Evolutionary conservation across 306 rosid species (phyloP), one percentile per base, ranked within the genome.

Genomic region (Inga oerstediana): DNA sequence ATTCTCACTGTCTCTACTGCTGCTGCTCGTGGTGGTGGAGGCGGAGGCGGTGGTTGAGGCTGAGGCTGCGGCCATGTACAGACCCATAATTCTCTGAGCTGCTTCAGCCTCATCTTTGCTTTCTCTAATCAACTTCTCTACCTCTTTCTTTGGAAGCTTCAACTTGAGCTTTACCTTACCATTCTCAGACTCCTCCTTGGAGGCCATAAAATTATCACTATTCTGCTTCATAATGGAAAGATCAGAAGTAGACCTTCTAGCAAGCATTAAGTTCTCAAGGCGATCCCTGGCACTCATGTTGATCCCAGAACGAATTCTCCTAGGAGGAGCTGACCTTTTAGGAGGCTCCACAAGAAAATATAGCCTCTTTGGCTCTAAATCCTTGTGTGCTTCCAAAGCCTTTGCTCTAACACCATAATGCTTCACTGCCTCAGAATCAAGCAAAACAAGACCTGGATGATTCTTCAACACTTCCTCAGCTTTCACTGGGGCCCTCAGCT

Each of bases 261-360:
- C 64, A 59, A 97, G 80, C 87, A 89, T 90, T 7, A 97, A 72
- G 64, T 88, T 92, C 88, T 97, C 98, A 0, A 97, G 89, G 77
- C 95, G 78, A 65, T 97, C 99, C 75, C 90, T 97, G 11, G 99
- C 99, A 12, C 93, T 84, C 98, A 97, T 90, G 86, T 89, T 86
- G 14, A 97, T 97, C 30, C 94, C 97, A 0, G 99, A 97, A 80
- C 88, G 89, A 37, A 90, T 93, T 78, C 98, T 88, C n/a, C 98
- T 89, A 2, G 76, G 76, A 1, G 97, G 85, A 16, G 72, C 81
- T 37, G 9, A 62, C 84, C 84, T 89, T 1, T 59, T 84, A 0
- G 99, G 97, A 45, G 90, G 77, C 69, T 97, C 92, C 58, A 97
- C 97, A 3, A 94, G 98, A 78, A 97, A 94, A 66, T 97, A 97